A percentile compares a stretch with the other conserved stretches of the same genome.
These are phyloP conservation scores for Saccharomyces hybrid DNA, from an alignment of 1,139 yeast genomes.

Conservation along the genomic window DNA sequence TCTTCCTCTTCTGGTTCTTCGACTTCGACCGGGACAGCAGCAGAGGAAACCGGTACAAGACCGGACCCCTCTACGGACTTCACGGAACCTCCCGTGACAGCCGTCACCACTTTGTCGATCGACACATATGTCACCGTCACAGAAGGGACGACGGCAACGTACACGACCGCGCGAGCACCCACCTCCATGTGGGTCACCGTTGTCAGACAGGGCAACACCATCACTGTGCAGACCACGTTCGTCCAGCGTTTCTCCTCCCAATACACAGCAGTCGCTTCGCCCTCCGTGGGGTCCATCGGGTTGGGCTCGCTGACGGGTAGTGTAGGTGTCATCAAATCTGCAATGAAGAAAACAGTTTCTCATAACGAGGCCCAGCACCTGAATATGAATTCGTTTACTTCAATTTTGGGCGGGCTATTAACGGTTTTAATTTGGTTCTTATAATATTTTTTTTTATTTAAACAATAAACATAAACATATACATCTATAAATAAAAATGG, in stretches of 20 bases:
- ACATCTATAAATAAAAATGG: neutral
- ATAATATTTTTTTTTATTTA: neutral
- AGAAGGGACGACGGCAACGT: slow-evolving; percentile 25
- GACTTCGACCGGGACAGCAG: slow-evolving; percentile 2
- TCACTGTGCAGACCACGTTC: slow-evolving; percentile 32
- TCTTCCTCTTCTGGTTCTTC: neutral
- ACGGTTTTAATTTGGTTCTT: neutral
- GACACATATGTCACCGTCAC: slow-evolving; percentile 25
- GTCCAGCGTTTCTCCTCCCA: slow-evolving; percentile 34
- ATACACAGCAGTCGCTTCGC: slow-evolving; percentile 26
- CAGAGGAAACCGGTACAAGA: slow-evolving; percentile 8
- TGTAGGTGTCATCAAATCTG: slow-evolving; percentile 24
- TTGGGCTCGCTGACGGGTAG: slow-evolving; percentile 33
- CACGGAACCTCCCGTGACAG: slow-evolving; percentile 20
- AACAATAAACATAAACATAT: neutral
- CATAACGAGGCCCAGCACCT: neutral
- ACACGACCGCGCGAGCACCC: slow-evolving; percentile 24
- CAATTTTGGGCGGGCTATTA: neutral
- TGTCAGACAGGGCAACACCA: slow-evolving; percentile 29
- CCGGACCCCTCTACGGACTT: slow-evolving; percentile 27
- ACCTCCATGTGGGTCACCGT: slow-evolving; percentile 39
- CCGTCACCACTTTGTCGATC: slow-evolving; percentile 24
- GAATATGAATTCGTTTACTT: neutral
- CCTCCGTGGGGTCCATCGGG: slow-evolving; percentile 36
- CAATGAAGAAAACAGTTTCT: slow-evolving; percentile 8